Percentiles rank a stretch among this genome's conserved stretches.
These are phyloP conservation scores for Astrothelium macrocarpum DNA, from an alignment of 495 filamentous ascomycete genomes.

Conservation along the genomic window DNA sequence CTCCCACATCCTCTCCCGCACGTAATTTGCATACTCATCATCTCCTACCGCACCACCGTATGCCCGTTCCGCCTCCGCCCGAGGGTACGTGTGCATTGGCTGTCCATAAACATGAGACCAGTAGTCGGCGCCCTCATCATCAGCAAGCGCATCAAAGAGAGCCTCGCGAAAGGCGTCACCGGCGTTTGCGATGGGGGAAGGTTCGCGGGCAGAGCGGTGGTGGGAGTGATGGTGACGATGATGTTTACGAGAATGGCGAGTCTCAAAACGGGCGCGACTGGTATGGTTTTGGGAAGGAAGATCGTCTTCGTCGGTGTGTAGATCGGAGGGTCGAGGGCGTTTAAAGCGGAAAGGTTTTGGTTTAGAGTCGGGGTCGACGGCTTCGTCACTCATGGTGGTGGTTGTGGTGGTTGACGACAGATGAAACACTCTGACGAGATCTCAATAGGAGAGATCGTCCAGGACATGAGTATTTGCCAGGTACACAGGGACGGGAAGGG, in stretches of 20 bases:
- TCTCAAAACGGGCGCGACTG: background rate
- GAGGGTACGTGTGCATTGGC: slow-evolving; percentile 62
- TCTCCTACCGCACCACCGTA: slow-evolving; percentile 54
- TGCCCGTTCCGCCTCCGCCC: slow-evolving; percentile 56
- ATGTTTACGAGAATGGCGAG: background rate
- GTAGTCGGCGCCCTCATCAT: slow-evolving; percentile 81
- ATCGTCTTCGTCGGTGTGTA: background rate
- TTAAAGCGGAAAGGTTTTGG: slow-evolving; percentile 4
- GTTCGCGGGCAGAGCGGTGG: background rate
- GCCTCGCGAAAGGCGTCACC: slow-evolving; percentile 80
- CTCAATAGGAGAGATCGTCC: too few relatives aligned
- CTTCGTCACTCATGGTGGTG: background rate
- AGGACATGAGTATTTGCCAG: too few relatives aligned
- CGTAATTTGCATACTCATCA: slow-evolving; percentile 78
- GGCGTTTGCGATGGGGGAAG: slow-evolving; percentile 39
- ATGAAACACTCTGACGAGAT: too few relatives aligned
- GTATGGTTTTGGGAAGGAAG: background rate
- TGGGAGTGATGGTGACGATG: background rate
- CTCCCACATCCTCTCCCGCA: slow-evolving; percentile 88
- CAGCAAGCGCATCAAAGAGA: slow-evolving; percentile 97
- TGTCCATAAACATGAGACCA: slow-evolving; percentile 95
- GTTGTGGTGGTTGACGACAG: too few relatives aligned
- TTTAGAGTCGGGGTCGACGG: background rate
- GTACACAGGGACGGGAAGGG: too few relatives aligned
- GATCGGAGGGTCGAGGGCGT: background rate